Evolutionary conservation across 495 filamentous ascomycete species (phyloP), one percentile per base, ranked within the genome.

Genomic region (Achaetomiella virescens): DNA sequence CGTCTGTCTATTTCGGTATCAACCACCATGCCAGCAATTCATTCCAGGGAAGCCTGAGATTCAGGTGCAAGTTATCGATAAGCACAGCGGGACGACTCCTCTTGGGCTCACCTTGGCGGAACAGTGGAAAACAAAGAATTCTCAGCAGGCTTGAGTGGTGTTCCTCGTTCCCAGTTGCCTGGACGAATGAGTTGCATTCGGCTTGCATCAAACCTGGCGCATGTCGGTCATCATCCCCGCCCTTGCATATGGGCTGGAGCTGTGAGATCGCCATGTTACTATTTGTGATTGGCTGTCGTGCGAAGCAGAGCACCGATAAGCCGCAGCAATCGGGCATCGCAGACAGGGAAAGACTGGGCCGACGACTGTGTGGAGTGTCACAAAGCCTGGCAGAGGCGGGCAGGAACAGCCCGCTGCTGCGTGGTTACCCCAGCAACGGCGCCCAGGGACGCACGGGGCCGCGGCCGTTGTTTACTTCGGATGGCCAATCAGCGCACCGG

Each of bases 351-450:
- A 42, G 38, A 15, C 36, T 40, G 15, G 21, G 35, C 35, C 7
- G 25, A 12, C 17, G 44, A 35, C 18, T 11, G n/a, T 36, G 42
- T 55, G 33, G 43, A 29, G 52, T 48, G 20, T 40, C 42, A 18
- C 17, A 22, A 15, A 24, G 42, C 18, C 29, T 12, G 43, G 29
- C 44, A 48, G 14, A 5, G 25, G 53, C 36, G 44, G 55, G 52
- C 46, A 53, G 57, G 52, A 38, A 11, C 56, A 37, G 38, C 43
- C 25, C 11, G 44, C n/a, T 48, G 43, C 35, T 27, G 55, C 20
- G 9, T n/a, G 31, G 63, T 62, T 61, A 20, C 61, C 48, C 48
- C 43, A 43, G 63, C 61, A 63, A 66, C 63, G 38, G 22, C 11
- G 6, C 48, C 31, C 22, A 48, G 31, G 45, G 9, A 40, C 41